Conservation (phyloP, 2,329 filamentous ascomycete genomes). For the Aspergillus pseudoglaucus region DNA sequence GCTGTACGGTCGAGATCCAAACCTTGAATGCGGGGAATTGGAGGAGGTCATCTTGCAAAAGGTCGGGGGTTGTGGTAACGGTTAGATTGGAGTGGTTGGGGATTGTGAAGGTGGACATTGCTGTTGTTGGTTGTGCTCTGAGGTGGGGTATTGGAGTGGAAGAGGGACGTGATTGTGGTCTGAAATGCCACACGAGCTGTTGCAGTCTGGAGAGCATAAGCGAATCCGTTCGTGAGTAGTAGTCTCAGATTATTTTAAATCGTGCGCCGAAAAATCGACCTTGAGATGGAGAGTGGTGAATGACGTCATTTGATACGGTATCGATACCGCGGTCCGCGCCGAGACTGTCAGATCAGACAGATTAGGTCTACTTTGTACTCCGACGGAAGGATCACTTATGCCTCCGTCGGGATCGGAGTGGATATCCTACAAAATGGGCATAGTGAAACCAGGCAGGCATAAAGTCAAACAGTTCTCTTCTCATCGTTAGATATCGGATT, state of each 20-base stretch:
- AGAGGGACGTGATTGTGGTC: neutral
- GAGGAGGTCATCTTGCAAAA: constrained; percentile 41
- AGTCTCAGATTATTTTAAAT: neutral
- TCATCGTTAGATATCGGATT: too few relatives aligned
- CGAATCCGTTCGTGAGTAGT: neutral
- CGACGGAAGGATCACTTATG: too few relatives aligned
- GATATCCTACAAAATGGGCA: too few relatives aligned
- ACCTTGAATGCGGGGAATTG: constrained; percentile 50
- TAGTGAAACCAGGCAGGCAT: too few relatives aligned
- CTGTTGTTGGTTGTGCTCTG: neutral
- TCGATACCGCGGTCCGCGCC: too few relatives aligned
- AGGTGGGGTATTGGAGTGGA: neutral
- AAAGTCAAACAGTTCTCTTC: too few relatives aligned
- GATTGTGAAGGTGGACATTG: constrained; percentile 40
- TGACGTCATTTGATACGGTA: too few relatives aligned
- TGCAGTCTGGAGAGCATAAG: constrained; percentile 8
- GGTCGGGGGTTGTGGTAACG: constrained; percentile 38
- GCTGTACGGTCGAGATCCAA: constrained; percentile 48
- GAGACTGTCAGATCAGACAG: too few relatives aligned
- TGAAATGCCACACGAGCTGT: constrained; percentile 8
- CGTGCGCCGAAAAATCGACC: neutral
- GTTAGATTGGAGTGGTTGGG: constrained; percentile 27
- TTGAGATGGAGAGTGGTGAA: neutral
- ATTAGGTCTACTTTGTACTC: too few relatives aligned
- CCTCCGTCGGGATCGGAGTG: too few relatives aligned